phyloP scores from a whole-genome alignment of 257 asterid species.

The Nicotiana otophora region DNA sequence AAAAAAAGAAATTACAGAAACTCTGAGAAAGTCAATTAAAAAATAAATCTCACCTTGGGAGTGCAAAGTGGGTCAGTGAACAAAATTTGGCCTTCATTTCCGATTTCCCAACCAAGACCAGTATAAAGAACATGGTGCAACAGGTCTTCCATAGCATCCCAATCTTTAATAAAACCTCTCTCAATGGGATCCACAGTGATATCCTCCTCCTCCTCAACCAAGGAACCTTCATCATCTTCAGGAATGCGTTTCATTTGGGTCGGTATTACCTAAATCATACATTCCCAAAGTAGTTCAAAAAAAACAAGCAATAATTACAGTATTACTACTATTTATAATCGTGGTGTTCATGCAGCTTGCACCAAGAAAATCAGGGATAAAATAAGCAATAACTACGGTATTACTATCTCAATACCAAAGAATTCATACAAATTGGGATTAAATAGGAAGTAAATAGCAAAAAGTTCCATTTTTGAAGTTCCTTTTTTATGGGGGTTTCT shows the following conservation, averaged over 20 bases:
- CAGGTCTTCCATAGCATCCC: constrained; percentile 99
- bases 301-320: constrained; percentile 3
- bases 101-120: constrained; percentile 94
- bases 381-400: neutral
- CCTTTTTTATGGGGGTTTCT: neutral
- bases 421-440: neutral
- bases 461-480: neutral
- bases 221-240: constrained; percentile 56
- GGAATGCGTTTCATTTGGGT: constrained; percentile 77
- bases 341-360: too few species aligned
- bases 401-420: neutral
- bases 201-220: constrained; percentile 48
- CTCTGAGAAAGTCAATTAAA: neutral
- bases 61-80: constrained; percentile 92
- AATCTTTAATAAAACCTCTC: constrained; percentile 76
- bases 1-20: neutral
- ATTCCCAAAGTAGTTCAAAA: neutral
- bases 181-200: constrained; percentile 69
- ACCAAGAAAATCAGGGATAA: too few species aligned
- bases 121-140: constrained; percentile 67
- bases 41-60: constrained; percentile 55
- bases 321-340: neutral
- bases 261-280: constrained; percentile 54
- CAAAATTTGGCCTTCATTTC: constrained; percentile 92
- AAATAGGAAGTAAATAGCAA: neutral